These are phyloP conservation scores for Fusarium metavorans DNA, from an alignment of 2,329 filamentous ascomycete genomes.

Conservation along the genomic window DNA sequence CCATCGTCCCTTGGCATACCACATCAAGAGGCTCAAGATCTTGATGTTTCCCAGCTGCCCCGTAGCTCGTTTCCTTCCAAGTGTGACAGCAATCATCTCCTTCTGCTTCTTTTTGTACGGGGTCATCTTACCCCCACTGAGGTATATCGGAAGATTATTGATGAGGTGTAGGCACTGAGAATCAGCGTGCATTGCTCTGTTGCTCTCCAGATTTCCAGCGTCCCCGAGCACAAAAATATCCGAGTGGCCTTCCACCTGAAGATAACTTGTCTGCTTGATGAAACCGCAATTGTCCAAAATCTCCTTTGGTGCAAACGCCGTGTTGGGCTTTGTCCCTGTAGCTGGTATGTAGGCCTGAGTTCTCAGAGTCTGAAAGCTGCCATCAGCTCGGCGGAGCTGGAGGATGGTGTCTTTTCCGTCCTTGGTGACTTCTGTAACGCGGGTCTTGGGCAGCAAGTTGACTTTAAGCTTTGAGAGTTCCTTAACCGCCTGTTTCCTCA, in stretches of 20 bases:
- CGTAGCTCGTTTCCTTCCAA: not conserved
- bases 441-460: not conserved
- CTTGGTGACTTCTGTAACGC: not conserved
- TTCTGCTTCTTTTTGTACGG: not conserved
- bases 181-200: not conserved
- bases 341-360: not conserved
- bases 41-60: not conserved
- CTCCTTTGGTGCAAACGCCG: not conserved
- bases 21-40: not conserved
- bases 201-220: not conserved
- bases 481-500: not conserved
- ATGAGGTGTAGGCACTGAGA: not conserved
- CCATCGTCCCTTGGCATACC: not conserved
- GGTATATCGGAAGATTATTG: not conserved
- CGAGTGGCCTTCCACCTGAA: not conserved
- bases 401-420: not conserved
- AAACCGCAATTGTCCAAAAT: not conserved
- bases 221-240: not conserved
- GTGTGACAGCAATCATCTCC: not conserved
- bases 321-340: not conserved
- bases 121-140: not conserved
- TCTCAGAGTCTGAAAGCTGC: not conserved
- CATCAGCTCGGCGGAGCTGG: not conserved
- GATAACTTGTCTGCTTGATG: not conserved
- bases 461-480: not conserved